Evolutionary conservation across 1,139 yeast species (phyloP).

Genomic region (Cylindricascospora bacillispora): DNA sequence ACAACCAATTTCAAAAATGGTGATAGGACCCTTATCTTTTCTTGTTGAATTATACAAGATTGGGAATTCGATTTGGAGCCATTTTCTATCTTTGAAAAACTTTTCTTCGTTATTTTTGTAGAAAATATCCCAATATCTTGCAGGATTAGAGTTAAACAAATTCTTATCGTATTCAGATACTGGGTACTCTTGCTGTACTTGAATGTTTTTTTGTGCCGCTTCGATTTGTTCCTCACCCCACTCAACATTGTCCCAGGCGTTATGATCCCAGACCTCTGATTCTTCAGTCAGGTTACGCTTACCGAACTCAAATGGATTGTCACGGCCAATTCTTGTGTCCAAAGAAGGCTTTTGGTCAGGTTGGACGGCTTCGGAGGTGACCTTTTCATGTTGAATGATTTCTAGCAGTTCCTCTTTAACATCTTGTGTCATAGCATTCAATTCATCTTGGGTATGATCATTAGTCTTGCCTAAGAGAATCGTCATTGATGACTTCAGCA

Average conservation of each 20-base stretch:
- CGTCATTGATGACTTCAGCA: constrained; percentile 5
- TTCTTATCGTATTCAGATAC: constrained; percentile 77
- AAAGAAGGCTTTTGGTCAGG: constrained; percentile 1
- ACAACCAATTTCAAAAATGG: constrained; percentile 88
- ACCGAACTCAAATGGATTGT: constrained; percentile 84
- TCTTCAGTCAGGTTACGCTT: constrained; percentile 62
- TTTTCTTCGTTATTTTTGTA: constrained; percentile 83
- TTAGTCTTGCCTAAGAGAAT: constrained; percentile 24
- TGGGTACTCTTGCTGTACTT: constrained; percentile 66
- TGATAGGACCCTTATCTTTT: constrained; percentile 52
- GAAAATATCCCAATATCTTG: constrained; percentile 90
- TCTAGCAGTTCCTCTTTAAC: constrained; percentile 17
- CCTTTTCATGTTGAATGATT: constrained; percentile 13
- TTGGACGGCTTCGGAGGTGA: constrained; percentile 4
- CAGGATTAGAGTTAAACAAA: constrained; percentile 72
- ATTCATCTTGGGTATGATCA: constrained; percentile 10
- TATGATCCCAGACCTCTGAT: constrained; percentile 79
- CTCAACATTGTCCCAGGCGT: constrained; percentile 97
- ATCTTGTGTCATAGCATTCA: constrained; percentile 15
- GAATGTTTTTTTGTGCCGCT: constrained; percentile 63
- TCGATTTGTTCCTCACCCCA: constrained; percentile 87
- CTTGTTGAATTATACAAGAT: constrained; percentile 64
- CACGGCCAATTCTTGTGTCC: constrained; percentile 57
- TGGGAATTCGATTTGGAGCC: constrained; percentile 94
- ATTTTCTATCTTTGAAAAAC: constrained; percentile 90